Conservation (phyloP, 2,329 filamentous ascomycete species). For the Pleurostoma richardsiae region DNA sequence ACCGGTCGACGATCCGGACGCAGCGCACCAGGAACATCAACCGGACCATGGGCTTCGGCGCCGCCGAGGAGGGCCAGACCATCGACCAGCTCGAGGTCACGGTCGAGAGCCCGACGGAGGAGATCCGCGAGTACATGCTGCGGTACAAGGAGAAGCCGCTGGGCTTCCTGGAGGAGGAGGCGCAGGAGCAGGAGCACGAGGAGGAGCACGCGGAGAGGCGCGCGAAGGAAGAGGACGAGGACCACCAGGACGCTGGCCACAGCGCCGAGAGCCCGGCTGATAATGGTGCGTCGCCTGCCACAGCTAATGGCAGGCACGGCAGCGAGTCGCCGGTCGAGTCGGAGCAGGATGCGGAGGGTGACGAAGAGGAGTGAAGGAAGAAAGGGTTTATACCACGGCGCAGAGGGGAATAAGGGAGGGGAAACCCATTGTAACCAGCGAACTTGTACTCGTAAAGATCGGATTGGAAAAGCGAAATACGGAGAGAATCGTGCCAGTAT, state of each 20-base stretch:
- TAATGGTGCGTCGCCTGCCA: background rate
- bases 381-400: background rate
- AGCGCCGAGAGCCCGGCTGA: conserved; percentile 3
- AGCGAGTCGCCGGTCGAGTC: conserved; percentile 5
- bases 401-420: background rate
- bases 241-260: conserved; percentile 1
- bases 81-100: conserved; percentile 52
- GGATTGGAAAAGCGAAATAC: no score
- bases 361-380: conserved; percentile 32
- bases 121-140: conserved; percentile 45
- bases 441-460: background rate
- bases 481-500: no score
- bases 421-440: no score
- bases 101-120: conserved; percentile 50
- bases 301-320: no score
- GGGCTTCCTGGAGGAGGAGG: conserved; percentile 35
- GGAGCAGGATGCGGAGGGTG: conserved; percentile 38
- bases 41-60: conserved; percentile 38
- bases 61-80: conserved; percentile 44
- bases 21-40: conserved; percentile 61
- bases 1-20: conserved; percentile 56
- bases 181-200: conserved; percentile 25
- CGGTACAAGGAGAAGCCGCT: conserved; percentile 48
- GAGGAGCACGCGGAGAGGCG: conserved; percentile 15
- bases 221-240: conserved; percentile 4